A percentile compares a stretch with the other conserved stretches of the same genome.
These are phyloP conservation scores for Casaregolazyma lundiana DNA, from an alignment of 1,139 yeast species.

Conservation along the genomic window DNA sequence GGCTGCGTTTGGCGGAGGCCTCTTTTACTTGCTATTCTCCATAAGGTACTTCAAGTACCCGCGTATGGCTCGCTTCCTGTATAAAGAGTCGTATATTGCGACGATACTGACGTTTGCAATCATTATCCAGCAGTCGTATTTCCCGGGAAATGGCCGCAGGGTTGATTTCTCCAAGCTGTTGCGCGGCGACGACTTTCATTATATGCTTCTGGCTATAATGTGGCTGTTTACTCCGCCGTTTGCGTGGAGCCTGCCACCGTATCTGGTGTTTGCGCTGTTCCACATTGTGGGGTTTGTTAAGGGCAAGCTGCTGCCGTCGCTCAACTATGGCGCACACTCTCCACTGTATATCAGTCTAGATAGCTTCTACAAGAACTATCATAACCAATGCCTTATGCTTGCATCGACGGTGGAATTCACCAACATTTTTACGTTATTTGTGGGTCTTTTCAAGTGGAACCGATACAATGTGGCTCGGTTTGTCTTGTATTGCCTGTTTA, in stretches of 20 bases:
- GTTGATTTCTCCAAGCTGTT: conserved; percentile 19
- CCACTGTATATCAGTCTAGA: conserved; percentile 43
- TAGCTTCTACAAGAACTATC: conserved; percentile 55
- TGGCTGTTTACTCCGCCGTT: conserved; percentile 55
- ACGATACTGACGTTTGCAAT: conserved; percentile 73
- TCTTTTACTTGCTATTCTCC: conserved; percentile 50
- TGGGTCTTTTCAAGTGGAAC: conserved; percentile 55
- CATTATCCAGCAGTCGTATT: conserved; percentile 56
- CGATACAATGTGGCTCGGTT: conserved; percentile 61
- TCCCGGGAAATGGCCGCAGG: conserved; percentile 22
- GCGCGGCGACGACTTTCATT: conserved; percentile 65
- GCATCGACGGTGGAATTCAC: conserved; percentile 69
- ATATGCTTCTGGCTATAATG: conserved; percentile 51
- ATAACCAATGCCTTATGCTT: conserved; percentile 63
- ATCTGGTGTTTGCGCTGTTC: conserved; percentile 63
- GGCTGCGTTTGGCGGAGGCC: conserved; percentile 51
- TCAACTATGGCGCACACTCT: conserved; percentile 45
- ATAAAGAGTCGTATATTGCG: conserved; percentile 58
- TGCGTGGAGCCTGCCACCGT: conserved; percentile 58
- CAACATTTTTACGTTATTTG: conserved; percentile 46
- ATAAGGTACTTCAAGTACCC: conserved; percentile 29
- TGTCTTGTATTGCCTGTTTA: conserved; percentile 55
- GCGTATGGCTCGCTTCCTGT: conserved; percentile 45
- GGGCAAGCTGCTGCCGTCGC: conserved; percentile 61
- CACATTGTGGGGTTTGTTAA: conserved; percentile 66